These are phyloP conservation scores for Rosa multiflora DNA, from an alignment of 306 rosid species.

Conservation along the genomic window DNA sequence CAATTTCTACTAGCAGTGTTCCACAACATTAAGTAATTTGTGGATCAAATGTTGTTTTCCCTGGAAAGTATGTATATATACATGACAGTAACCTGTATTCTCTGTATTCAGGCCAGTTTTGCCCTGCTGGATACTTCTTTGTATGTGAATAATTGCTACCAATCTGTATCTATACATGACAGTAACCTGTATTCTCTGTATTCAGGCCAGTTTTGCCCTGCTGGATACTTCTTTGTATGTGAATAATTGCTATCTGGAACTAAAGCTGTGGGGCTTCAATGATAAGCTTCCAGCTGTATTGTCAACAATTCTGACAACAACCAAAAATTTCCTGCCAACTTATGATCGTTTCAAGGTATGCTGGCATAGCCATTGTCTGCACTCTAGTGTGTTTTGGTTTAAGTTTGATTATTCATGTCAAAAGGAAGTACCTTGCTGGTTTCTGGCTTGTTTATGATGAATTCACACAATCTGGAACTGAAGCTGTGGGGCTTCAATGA, in stretches of 20 bases:
- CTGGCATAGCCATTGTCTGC: constrained; percentile 17
- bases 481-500: too few species aligned
- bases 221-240: too few species aligned
- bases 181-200: too few species aligned
- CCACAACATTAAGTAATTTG: too few species aligned
- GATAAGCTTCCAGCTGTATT: constrained; percentile 78
- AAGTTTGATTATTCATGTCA: neutral
- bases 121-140: constrained; percentile 84
- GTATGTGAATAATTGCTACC: constrained; percentile 64
- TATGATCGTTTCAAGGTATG: constrained; percentile 71
- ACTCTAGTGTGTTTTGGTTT: neutral
- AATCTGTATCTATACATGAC: too few species aligned
- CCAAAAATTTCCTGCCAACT: constrained; percentile 68
- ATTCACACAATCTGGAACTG: neutral
- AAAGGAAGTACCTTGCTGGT: neutral
- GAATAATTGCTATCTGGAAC: too few species aligned
- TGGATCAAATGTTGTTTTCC: too few species aligned
- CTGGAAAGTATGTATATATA: too few species aligned
- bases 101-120: constrained; percentile 66
- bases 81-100: neutral
- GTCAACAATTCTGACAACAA: constrained; percentile 55
- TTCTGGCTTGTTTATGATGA: constrained; percentile 24
- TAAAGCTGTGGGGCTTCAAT: constrained; percentile 85
- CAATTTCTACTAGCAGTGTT: too few species aligned
- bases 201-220: too few species aligned